These are phyloP conservation scores for Penicillium sp. DNA, from an alignment of 2,329 filamentous ascomycete species.

Conservation along the genomic window DNA sequence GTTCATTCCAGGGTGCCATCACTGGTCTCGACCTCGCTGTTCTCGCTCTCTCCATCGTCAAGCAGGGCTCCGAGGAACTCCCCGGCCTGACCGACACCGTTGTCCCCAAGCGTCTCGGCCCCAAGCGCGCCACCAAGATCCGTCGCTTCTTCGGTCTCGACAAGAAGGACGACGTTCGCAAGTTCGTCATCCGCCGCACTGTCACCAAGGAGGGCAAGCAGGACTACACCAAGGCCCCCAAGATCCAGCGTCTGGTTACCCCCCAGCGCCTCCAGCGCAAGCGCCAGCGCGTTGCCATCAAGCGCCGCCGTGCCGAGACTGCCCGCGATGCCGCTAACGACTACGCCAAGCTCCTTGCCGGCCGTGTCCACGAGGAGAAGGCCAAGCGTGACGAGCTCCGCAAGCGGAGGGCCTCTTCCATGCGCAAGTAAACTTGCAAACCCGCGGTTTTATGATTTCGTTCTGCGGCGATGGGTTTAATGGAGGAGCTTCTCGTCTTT, in stretches of 20 bases:
- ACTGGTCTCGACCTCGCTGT: slow-evolving; percentile 94
- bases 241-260: slow-evolving; percentile 99
- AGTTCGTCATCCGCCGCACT: slow-evolving; percentile 99
- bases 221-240: slow-evolving; percentile 99
- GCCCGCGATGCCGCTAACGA: slow-evolving; percentile 99
- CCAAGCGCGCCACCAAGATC: slow-evolving; percentile 99
- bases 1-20: slow-evolving; percentile 67
- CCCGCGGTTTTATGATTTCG: slow-evolving; percentile 30
- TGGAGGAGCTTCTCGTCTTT: slow-evolving; percentile 39
- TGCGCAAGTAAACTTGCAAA: slow-evolving; percentile 70
- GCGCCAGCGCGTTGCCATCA: slow-evolving; percentile 95
- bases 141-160: slow-evolving; percentile 99
- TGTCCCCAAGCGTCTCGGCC: slow-evolving; percentile 98
- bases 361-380: slow-evolving; percentile 97
- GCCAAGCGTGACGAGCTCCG: slow-evolving; percentile 87
- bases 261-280: slow-evolving; percentile 99
- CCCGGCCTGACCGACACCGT: slow-evolving; percentile 97
- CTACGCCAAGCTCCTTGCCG: slow-evolving; percentile 93
- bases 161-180: slow-evolving; percentile 99
- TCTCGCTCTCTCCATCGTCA: slow-evolving; percentile 91
- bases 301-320: slow-evolving; percentile 95
- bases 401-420: slow-evolving; percentile 96
- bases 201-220: slow-evolving; percentile 95
- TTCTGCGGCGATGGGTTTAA: slow-evolving; percentile 35
- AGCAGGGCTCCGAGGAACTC: slow-evolving; percentile 94